Base-by-base conservation (phyloP, 2,329 filamentous ascomycete species). In the Sporothrix globosa region DNA sequence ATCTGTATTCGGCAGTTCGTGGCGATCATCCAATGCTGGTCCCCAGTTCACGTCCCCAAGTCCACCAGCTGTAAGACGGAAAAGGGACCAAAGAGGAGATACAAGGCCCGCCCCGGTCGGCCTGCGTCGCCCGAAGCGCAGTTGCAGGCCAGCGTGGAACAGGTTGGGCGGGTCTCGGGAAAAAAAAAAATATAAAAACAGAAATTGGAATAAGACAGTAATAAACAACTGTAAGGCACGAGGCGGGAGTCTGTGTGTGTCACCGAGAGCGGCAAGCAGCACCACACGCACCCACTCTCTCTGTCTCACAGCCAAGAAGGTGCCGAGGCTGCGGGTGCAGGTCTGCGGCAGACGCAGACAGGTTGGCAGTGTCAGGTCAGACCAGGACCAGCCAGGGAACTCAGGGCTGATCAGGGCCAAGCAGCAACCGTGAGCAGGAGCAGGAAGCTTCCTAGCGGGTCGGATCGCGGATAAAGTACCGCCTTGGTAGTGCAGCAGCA, bases 21-120 rank as follows among this genome's bases (percentile, higher is more conserved):
- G 56, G 56, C 56, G 56, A 24, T 61, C 60, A 30, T 3, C 39
- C 39, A 46, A 17, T 61, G 58, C 58, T 39, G 58, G 41, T 24
- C 58, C 39, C 58, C 58, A 53, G 48, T 61, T 9, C 17, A 44
- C 41, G 41, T 44, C 41, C 41, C 41, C 41, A 44, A 4, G 48
- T 21, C 48, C 48, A 14, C 11, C 39, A 48, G 27, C 39, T n/a
- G 39, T 30, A 27, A n/a, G 27, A 34, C 27, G 24, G 14, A 24
- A 14, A 46, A 44, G 41, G 9, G 41, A 56, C 54, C 3, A 30
- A 30, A 34, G 27, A n/a, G 24, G 41, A 63, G n/a, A 50, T 24
- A 50, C 24, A 65, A 65, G 60, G 60, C 44, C 61, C 27, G 44
- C 44, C 44, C 61, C 7, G 61, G 13, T 65, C 24, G 61, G 61